These are phyloP conservation scores for Ophiognomonia clavigignenti-juglandacearum DNA, from an alignment of 2,329 filamentous ascomycete species.

Conservation along the genomic window DNA sequence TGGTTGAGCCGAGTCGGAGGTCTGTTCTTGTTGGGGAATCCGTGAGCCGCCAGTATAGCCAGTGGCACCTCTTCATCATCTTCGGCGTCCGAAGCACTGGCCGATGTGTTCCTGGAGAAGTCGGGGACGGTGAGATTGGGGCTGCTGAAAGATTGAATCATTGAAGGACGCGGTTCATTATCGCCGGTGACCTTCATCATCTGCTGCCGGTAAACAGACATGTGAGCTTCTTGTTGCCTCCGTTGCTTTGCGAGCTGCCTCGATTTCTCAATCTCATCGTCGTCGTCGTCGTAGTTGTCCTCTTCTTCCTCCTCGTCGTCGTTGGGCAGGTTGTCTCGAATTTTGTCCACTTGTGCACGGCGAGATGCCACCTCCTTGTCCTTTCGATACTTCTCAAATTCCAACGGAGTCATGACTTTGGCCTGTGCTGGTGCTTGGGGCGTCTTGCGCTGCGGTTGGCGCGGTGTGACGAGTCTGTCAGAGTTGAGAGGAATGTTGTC, in stretches of 20 bases:
- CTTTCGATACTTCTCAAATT: slow-evolving; percentile 77
- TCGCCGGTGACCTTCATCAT: slow-evolving; percentile 97
- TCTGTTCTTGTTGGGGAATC: slow-evolving; percentile 74
- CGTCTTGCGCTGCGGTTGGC: slow-evolving; percentile 26
- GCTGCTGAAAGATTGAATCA: slow-evolving; percentile 56
- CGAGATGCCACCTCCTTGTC: slow-evolving; percentile 57
- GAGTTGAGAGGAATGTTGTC: slow-evolving; percentile 34
- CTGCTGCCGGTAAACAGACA: slow-evolving; percentile 84
- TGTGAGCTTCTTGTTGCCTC: slow-evolving; percentile 83
- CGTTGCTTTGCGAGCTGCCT: slow-evolving; percentile 70
- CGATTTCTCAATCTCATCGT: slow-evolving; percentile 74
- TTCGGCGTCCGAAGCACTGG: slow-evolving; percentile 49
- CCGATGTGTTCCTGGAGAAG: slow-evolving; percentile 30
- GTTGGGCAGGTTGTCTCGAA: slow-evolving; percentile 45
- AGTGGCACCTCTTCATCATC: slow-evolving; percentile 87
- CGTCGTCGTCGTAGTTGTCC: slow-evolving; percentile 65
- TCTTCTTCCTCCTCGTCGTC: slow-evolving; percentile 60
- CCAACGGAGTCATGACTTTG: slow-evolving; percentile 85
- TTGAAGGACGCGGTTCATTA: slow-evolving; percentile 39
- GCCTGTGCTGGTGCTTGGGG: slow-evolving; percentile 37
- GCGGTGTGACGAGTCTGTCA: slow-evolving; percentile 30
- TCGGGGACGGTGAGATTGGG: slow-evolving; percentile 31
- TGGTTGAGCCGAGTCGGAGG: slow-evolving; percentile 64
- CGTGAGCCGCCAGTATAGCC: slow-evolving; percentile 81
- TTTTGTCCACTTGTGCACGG: slow-evolving; percentile 35